These are phyloP conservation scores for Rhinocladiella mackenziei DNA, from an alignment of 2,329 filamentous ascomycete genomes.

Conservation along the genomic window DNA sequence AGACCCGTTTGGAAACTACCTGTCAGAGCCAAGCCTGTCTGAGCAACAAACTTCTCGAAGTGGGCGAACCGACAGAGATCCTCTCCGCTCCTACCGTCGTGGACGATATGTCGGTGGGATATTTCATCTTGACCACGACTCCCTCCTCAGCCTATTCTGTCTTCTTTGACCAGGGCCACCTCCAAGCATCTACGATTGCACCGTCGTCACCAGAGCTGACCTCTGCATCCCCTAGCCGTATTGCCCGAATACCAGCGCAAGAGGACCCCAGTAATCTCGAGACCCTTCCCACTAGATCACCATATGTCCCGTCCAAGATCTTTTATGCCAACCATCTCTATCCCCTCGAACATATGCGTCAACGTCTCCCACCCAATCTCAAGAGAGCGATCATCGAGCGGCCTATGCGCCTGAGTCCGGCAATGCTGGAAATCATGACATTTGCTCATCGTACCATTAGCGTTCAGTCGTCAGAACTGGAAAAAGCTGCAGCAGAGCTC, in stretches of 20 bases:
- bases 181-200: conserved; percentile 9
- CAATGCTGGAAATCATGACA: conserved; percentile 47
- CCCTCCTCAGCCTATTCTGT: conserved; percentile 49
- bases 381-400: conserved; percentile 43
- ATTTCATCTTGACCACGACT: conserved; percentile 52
- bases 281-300: conserved; percentile 37
- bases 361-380: conserved; percentile 39
- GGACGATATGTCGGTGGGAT: conserved; percentile 55
- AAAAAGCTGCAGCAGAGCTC: conserved; percentile 48
- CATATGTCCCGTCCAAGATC: conserved; percentile 33
- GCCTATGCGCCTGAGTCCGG: conserved; percentile 46
- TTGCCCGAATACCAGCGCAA: conserved; percentile 15
- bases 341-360: conserved; percentile 22
- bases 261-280: conserved; percentile 18
- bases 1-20: conserved; percentile 55
- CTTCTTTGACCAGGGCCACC: conserved; percentile 48
- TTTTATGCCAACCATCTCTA: conserved; percentile 25
- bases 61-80: conserved; percentile 34
- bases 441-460: conserved; percentile 46
- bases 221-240: conserved; percentile 9
- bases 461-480: conserved; percentile 44
- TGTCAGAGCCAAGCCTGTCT: conserved; percentile 50
- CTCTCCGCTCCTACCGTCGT: conserved; percentile 51
- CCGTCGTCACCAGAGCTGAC: conserved; percentile 17
- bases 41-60: conserved; percentile 47